Evolutionary conservation across 768 basidiomycete genomes (phyloP).

Genomic region (Phallus indusiatus): DNA sequence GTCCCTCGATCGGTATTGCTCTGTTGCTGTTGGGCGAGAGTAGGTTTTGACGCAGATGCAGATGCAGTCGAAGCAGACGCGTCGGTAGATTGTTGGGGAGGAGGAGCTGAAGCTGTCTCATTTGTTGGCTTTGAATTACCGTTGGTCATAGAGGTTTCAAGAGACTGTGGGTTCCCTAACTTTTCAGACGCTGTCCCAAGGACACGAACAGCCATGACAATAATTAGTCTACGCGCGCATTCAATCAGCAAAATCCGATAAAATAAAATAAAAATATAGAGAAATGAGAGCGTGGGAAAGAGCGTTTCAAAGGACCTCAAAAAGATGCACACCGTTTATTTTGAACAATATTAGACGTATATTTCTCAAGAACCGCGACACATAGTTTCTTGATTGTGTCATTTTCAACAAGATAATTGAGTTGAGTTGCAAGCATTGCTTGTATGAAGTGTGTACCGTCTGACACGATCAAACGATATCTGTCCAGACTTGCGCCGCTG

Average conservation of each 20-base stretch:
- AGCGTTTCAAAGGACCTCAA: neutral
- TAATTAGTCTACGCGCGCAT: constrained; percentile 51
- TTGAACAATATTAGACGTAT: constrained; percentile 78
- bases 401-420: constrained; percentile 65
- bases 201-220: constrained; percentile 60
- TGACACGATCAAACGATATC: constrained; percentile 78
- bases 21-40: constrained; percentile 14
- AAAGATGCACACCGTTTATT: constrained; percentile 58
- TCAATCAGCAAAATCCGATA: constrained; percentile 7
- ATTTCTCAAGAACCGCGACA: constrained; percentile 60
- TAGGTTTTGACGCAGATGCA: constrained; percentile 20
- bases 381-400: constrained; percentile 55
- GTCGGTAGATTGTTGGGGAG: neutral
- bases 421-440: constrained; percentile 90
- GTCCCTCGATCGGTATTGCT: constrained; percentile 20
- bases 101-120: neutral
- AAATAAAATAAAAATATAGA: neutral
- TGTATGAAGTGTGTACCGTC: constrained; percentile 84
- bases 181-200: constrained; percentile 50
- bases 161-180: constrained; percentile 53
- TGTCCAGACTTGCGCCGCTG: constrained; percentile 33
- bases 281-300: neutral
- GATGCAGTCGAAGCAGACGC: constrained; percentile 20
- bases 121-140: constrained; percentile 17
- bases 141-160: constrained; percentile 30